phyloP scores from a whole-genome alignment of 345 rosid species.

The Eutrema heterophyllum region DNA sequence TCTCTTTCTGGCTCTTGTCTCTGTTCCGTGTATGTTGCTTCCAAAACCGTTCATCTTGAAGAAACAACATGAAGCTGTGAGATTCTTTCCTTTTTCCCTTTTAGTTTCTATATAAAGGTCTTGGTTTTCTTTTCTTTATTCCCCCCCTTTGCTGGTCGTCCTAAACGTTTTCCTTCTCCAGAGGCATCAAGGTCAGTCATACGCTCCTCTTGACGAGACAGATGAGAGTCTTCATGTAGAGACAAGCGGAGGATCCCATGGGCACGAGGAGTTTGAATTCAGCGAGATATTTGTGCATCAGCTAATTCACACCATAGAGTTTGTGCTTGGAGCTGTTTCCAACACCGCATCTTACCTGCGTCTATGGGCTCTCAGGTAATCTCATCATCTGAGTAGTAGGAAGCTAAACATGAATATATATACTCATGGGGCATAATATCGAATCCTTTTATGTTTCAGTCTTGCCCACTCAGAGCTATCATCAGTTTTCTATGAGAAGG shows the following conservation, averaged over 20 bases:
- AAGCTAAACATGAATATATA: background rate
- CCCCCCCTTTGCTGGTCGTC: background rate
- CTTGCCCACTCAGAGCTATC: conserved; percentile 97
- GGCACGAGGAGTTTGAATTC: conserved; percentile 89
- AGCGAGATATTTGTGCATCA: conserved; percentile 96
- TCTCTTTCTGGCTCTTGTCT: conserved; percentile 74
- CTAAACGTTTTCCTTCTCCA: conserved; percentile 29
- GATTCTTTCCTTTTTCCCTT: background rate
- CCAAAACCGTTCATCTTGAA: conserved; percentile 94
- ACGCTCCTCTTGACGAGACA: conserved; percentile 46
- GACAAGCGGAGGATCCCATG: conserved; percentile 55
- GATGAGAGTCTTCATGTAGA: conserved; percentile 78
- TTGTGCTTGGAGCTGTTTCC: conserved; percentile 97
- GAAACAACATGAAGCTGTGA: conserved; percentile 75
- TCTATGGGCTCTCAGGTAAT: conserved; percentile 92
- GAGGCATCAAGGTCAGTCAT: conserved; percentile 88
- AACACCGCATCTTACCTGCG: conserved; percentile 98
- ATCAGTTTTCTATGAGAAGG: conserved; percentile 92
- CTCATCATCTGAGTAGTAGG: background rate
- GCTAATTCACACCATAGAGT: conserved; percentile 93
- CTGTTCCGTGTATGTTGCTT: conserved; percentile 96
- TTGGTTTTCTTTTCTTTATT: background rate
- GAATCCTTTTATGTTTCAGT: conserved; percentile 27
- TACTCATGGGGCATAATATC: background rate
- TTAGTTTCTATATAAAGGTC: background rate